Base-by-base conservation (phyloP, 2,329 filamentous ascomycete species). In the Coleophoma crateriformis region DNA sequence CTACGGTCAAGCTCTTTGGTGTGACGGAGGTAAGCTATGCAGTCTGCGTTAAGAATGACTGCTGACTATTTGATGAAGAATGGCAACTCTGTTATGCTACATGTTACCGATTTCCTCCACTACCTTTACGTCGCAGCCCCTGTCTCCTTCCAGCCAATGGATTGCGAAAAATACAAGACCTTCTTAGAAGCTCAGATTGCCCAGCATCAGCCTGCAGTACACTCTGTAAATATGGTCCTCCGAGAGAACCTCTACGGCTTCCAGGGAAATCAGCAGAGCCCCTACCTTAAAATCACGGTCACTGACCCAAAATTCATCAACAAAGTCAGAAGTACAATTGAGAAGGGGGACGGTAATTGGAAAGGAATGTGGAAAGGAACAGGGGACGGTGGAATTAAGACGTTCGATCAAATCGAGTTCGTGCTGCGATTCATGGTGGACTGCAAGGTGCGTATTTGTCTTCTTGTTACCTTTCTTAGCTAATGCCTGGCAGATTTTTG, bases 351-450 rank as follows among this genome's bases (percentile, higher is more conserved):
- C 51, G 86, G 88, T 51, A 96, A 97, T 64, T 97, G 90, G 79
- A 95, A 92, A 67, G 84, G 86, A 4, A 77, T 96, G 68, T 99
- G 94, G 92, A 87, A 83, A 58, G 79, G 74, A 17, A 73, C 77
- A 14, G 79, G 81, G 7, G 76, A 78, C 5, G 81, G 79, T 17
- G 87, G 87, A 17, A 83, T 97, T 56, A 79, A 91, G 67, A 97
- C 94, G 0, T 99, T 92, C 61, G 94, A 99, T 73, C 96, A 86
- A 58, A 91, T 99, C 50, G 89, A 95, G 74, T 99, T 96, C 64
- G 82, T 97, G 22, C 71, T 97, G 57, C 81, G 94, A 46, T 97
- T 99, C 70, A 99, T 99, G 94, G 92, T 99, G 45, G 94, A 99
- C 68, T 95, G 88, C 58, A 87, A 91, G 67, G 85, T 88, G 73